Percentiles rank a stretch among this genome's conserved stretches.
Conservation (phyloP, 2,329 filamentous ascomycete species). For the Byssoonygena ceratinophila region DNA sequence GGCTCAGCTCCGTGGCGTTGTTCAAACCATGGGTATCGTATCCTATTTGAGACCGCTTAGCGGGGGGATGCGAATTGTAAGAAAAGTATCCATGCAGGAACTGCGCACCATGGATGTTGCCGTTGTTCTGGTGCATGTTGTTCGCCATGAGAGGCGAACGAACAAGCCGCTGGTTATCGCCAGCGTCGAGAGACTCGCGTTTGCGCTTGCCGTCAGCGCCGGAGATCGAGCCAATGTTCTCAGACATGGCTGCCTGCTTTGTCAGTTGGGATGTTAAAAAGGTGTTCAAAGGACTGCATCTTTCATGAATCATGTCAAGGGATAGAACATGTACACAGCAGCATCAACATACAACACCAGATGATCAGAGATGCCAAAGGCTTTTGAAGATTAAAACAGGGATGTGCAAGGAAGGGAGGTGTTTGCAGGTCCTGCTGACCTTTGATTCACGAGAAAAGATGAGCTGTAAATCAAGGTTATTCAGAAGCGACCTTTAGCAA, state of each 20-base stretch:
- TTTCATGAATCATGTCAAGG: neutral
- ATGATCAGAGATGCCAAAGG: neutral
- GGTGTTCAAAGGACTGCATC: neutral
- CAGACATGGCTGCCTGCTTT: neutral
- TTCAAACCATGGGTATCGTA: constrained; percentile 33
- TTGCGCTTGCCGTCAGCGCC: constrained; percentile 29
- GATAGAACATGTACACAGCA: neutral
- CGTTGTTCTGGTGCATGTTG: constrained; percentile 22
- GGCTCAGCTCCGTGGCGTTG: constrained; percentile 30
- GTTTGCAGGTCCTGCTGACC: neutral
- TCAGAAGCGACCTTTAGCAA: neutral
- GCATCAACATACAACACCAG: neutral
- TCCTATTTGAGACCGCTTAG: constrained; percentile 21
- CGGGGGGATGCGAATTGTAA: constrained; percentile 22
- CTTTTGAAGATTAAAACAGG: too few relatives aligned
- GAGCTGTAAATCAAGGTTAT: neutral
- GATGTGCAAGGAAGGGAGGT: neutral
- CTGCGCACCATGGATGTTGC: constrained; percentile 26
- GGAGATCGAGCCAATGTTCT: constrained; percentile 1
- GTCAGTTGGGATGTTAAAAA: neutral
- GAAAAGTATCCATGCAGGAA: constrained; percentile 22
- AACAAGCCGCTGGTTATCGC: constrained; percentile 33
- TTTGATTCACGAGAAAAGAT: neutral
- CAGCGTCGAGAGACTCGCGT: constrained; percentile 33
- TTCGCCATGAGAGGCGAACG: constrained; percentile 29